Percentiles rank a stretch among this genome's conserved stretches.
phyloP scores from a whole-genome alignment of 2,329 filamentous ascomycete species.

The Colletotrichum echinochloae region DNA sequence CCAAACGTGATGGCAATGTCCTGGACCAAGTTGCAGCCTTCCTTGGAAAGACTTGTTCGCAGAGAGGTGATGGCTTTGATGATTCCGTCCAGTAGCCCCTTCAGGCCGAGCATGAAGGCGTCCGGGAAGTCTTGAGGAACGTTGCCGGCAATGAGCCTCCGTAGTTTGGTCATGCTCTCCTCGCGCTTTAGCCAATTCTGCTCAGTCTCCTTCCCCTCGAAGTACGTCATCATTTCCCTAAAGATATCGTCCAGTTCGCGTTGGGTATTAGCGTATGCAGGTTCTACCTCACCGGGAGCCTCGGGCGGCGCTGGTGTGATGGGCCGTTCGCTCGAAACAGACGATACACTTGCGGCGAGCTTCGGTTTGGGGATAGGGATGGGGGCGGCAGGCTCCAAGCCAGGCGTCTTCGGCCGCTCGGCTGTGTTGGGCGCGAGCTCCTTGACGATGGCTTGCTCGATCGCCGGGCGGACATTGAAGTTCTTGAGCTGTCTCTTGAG shows the following conservation, averaged over 20 bases:
- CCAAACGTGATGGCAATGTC: constrained; percentile 84
- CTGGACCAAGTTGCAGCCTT: constrained; percentile 85
- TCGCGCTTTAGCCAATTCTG: constrained; percentile 92
- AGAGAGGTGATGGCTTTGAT: constrained; percentile 87
- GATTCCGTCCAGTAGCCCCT: constrained; percentile 84
- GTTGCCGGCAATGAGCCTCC: constrained; percentile 86
- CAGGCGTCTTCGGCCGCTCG: constrained; percentile 56
- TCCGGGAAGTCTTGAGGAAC: constrained; percentile 80
- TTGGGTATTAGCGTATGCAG: constrained; percentile 84
- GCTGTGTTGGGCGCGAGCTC: constrained; percentile 70
- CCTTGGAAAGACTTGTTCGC: constrained; percentile 89
- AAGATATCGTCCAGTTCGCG: constrained; percentile 91
- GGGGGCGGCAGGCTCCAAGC: constrained; percentile 51
- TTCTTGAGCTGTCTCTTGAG: constrained; percentile 87
- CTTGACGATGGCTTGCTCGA: constrained; percentile 83
- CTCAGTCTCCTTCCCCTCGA: constrained; percentile 90
- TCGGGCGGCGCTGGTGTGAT: constrained; percentile 71
- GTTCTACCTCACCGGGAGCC: constrained; percentile 78
- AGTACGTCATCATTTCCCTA: constrained; percentile 81
- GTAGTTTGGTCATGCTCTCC: constrained; percentile 80
- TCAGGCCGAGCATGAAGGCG: constrained; percentile 77
- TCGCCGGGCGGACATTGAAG: constrained; percentile 87
- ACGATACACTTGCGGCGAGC: constrained; percentile 65
- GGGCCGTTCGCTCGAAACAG: constrained; percentile 62
- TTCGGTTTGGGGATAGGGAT: constrained; percentile 57